Evolutionary conservation across 2,329 filamentous ascomycete species (phyloP).

Genomic region (Trichoderma sp.): DNA sequence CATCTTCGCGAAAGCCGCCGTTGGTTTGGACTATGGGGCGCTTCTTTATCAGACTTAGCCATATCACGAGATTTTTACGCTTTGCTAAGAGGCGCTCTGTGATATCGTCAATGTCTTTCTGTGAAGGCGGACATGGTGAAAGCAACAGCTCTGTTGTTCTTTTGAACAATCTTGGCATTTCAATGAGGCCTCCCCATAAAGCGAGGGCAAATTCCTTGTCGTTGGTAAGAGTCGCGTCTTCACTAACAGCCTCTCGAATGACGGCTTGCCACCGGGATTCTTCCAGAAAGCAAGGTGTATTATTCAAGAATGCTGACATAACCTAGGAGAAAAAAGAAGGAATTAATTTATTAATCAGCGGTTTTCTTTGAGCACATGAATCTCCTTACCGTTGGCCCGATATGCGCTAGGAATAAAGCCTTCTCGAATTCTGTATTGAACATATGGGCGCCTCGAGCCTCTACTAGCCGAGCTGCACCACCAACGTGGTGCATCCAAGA

Average conservation of each 20-base stretch:
- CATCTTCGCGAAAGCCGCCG: neutral
- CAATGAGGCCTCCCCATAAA: slow-evolving; percentile 5
- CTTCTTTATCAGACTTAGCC: neutral
- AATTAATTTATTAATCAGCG: neutral
- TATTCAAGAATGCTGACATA: slow-evolving; percentile 8
- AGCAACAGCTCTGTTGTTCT: neutral
- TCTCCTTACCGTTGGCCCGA: slow-evolving; percentile 5
- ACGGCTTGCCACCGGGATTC: slow-evolving; percentile 2
- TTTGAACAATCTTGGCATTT: neutral
- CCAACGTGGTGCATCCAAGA: slow-evolving; percentile 10
- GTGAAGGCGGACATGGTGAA: neutral
- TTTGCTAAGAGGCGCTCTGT: neutral
- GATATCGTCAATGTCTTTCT: neutral
- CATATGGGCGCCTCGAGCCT: slow-evolving; percentile 13
- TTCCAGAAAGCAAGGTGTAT: slow-evolving; percentile 9
- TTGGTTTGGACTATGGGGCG: neutral
- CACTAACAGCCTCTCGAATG: slow-evolving; percentile 7
- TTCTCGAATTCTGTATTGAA: slow-evolving; percentile 13
- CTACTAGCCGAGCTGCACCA: slow-evolving; percentile 4
- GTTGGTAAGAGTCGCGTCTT: neutral
- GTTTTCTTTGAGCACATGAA: neutral
- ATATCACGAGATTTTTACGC: slow-evolving; percentile 9
- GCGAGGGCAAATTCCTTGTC: slow-evolving; percentile 3
- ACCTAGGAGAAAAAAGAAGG: neutral
- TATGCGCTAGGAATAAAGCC: slow-evolving; percentile 6